Evolutionary conservation across 2,329 filamentous ascomycete genomes (phyloP).

Genomic region (Trichoderma afroharzianum): DNA sequence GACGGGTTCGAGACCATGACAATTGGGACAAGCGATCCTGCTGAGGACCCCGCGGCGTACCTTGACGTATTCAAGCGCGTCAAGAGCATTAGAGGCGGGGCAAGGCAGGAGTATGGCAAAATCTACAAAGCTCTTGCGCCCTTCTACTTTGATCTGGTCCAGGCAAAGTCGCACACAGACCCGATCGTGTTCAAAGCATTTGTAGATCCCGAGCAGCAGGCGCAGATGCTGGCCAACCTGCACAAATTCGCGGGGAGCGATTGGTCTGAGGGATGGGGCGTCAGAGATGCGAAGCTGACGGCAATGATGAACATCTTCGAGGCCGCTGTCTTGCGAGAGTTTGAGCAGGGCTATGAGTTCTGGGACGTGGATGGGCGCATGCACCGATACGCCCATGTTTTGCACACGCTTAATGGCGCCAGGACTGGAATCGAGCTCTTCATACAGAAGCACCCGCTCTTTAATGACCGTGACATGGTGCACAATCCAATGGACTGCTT

Average conservation of each 20-base stretch:
- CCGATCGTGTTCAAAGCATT: conserved; percentile 84
- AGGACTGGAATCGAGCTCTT: conserved; percentile 77
- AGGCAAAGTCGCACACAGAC: conserved; percentile 69
- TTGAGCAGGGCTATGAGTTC: conserved; percentile 85
- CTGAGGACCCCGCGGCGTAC: conserved; percentile 59
- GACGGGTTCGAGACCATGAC: conserved; percentile 81
- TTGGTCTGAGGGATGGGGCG: conserved; percentile 67
- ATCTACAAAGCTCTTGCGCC: conserved; percentile 85
- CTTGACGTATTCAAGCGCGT: conserved; percentile 67
- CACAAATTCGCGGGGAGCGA: conserved; percentile 77
- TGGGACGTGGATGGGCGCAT: conserved; percentile 87
- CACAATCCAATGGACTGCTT: conserved; percentile 75
- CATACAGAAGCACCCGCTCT: conserved; percentile 81
- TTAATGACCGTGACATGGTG: conserved; percentile 67
- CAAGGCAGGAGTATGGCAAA: conserved; percentile 85
- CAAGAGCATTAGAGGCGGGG: conserved; percentile 76
- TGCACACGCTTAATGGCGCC: conserved; percentile 78
- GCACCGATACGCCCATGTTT: conserved; percentile 82
- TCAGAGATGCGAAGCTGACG: conserved; percentile 68
- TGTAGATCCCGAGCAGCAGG: conserved; percentile 83
- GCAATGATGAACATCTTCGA: conserved; percentile 82
- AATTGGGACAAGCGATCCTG: conserved; percentile 46
- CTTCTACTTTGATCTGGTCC: conserved; percentile 80
- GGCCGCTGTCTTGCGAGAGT: conserved; percentile 83
- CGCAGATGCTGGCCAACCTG: conserved; percentile 81